phyloP scores from a whole-genome alignment of 2,329 filamentous ascomycete genomes.

The Aureobasidium uvarum region DNA sequence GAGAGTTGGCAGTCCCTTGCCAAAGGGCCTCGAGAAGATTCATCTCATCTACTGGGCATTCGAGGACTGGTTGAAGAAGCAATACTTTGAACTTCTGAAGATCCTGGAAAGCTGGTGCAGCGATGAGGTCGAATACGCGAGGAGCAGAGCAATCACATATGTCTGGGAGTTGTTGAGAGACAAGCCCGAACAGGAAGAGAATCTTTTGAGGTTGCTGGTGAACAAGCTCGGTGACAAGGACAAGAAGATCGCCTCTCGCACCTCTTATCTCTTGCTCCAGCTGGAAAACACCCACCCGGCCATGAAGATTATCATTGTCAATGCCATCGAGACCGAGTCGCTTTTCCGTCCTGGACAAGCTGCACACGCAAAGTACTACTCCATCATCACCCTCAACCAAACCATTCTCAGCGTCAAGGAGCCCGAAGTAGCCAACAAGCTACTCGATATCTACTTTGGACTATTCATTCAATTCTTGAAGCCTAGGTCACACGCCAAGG shows the following conservation, averaged over 20 bases:
- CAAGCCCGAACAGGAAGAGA: slow-evolving; percentile 96
- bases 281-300: slow-evolving; percentile 82
- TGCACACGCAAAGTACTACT: slow-evolving; percentile 88
- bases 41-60: slow-evolving; percentile 88
- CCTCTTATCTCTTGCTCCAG: slow-evolving; percentile 91
- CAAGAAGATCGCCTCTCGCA: slow-evolving; percentile 90
- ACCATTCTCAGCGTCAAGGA: slow-evolving; percentile 87
- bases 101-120: slow-evolving; percentile 89
- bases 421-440: slow-evolving; percentile 71
- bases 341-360: slow-evolving; percentile 85
- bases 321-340: slow-evolving; percentile 80
- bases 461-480: slow-evolving; percentile 83
- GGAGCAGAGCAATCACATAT: slow-evolving; percentile 83
- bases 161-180: slow-evolving; percentile 89
- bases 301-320: slow-evolving; percentile 89
- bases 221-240: slow-evolving; percentile 97
- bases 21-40: slow-evolving; percentile 67
- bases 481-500: slow-evolving; percentile 47
- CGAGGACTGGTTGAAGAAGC: slow-evolving; percentile 92
- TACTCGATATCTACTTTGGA: slow-evolving; percentile 89
- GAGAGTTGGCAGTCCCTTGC: slow-evolving; percentile 67
- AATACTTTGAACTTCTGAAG: slow-evolving; percentile 91
- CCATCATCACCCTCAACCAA: slow-evolving; percentile 94
- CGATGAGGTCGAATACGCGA: slow-evolving; percentile 92
- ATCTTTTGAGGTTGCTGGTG: slow-evolving; percentile 82